A percentile compares a stretch with the other conserved stretches of the same genome.
These are phyloP conservation scores for Alternaria sp. DNA, from an alignment of 2,329 filamentous ascomycete species.

Conservation along the genomic window DNA sequence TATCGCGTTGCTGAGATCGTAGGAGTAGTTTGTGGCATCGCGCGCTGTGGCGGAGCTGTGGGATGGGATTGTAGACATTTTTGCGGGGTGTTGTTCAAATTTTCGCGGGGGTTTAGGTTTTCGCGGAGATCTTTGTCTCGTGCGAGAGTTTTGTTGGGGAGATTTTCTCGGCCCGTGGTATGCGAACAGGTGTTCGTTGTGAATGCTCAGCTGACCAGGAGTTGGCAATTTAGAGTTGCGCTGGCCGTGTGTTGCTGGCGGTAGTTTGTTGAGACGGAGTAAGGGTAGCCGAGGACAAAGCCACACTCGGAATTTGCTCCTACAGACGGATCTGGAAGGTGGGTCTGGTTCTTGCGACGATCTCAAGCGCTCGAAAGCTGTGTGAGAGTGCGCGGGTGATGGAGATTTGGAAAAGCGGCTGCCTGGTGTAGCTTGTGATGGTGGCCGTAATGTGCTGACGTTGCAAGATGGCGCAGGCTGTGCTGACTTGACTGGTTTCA, in stretches of 20 bases:
- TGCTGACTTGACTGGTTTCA: conserved; percentile 23
- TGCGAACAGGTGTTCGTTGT: conserved; percentile 11
- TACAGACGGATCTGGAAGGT: conserved; percentile 26
- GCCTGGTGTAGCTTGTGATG: conserved; percentile 30
- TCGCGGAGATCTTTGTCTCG: background rate
- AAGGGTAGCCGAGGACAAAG: conserved; percentile 11
- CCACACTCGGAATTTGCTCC: conserved; percentile 20
- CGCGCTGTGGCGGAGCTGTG: conserved; percentile 23
- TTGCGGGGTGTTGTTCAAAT: background rate
- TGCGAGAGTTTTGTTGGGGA: background rate
- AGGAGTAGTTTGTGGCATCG: conserved; percentile 19
- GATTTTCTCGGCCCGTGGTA: background rate
- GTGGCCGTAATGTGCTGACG: conserved; percentile 37
- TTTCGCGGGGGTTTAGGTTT: background rate
- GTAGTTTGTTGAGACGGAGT: background rate
- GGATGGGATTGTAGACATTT: background rate
- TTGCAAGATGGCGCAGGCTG: conserved; percentile 23
- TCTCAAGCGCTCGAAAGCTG: background rate
- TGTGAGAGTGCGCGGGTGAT: background rate
- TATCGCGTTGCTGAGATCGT: conserved; percentile 22
- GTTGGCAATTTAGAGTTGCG: background rate
- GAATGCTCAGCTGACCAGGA: background rate
- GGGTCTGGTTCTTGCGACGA: conserved; percentile 3
- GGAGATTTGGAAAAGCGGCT: conserved; percentile 23
- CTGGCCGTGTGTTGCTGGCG: background rate